phyloP scores from a whole-genome alignment of 192 early-diverging fungal genomes.

The Mortierella alpina region DNA sequence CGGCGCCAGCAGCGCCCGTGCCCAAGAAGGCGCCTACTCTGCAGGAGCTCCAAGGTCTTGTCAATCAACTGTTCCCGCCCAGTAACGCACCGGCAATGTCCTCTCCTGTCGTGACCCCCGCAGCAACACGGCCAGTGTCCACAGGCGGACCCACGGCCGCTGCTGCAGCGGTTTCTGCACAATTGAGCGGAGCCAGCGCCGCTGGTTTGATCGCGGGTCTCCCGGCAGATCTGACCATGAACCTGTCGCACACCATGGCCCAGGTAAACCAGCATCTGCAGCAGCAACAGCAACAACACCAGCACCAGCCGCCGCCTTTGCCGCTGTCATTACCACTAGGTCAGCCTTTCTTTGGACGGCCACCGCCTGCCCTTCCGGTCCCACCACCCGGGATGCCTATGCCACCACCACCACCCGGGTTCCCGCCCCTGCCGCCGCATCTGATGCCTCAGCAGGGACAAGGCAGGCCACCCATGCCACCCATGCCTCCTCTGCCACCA shows the following conservation, averaged over 20 bases:
- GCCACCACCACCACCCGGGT: conserved; percentile 21
- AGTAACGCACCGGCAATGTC: not conserved
- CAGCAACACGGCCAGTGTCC: not conserved
- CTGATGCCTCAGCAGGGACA: conserved; percentile 13
- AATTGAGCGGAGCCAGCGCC: conserved; percentile 14
- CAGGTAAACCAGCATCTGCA: conserved; percentile 23
- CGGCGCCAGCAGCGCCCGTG: not conserved
- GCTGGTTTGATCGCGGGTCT: conserved; percentile 25
- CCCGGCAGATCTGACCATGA: conserved; percentile 29
- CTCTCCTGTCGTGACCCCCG: not conserved
- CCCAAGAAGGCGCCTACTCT: conserved; percentile 24
- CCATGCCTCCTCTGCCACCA: conserved; percentile 25
- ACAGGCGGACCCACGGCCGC: conserved; percentile 25
- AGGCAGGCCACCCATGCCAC: conserved; percentile 15
- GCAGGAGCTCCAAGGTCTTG: conserved; percentile 40
- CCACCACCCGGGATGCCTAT: conserved; percentile 4
- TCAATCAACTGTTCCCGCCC: conserved; percentile 40
- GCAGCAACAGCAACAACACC: conserved; percentile 11
- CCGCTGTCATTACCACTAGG: not conserved
- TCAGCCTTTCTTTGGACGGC: conserved; percentile 1
- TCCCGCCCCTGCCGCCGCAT: conserved; percentile 20
- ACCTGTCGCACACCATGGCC: conserved; percentile 28
- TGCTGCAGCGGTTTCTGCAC: conserved; percentile 31
- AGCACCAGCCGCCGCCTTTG: not conserved
- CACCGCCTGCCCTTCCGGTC: conserved; percentile 1